Base-by-base conservation (phyloP, 1,284 basidiomycete genomes). In the Agroathelia rolfsii region DNA sequence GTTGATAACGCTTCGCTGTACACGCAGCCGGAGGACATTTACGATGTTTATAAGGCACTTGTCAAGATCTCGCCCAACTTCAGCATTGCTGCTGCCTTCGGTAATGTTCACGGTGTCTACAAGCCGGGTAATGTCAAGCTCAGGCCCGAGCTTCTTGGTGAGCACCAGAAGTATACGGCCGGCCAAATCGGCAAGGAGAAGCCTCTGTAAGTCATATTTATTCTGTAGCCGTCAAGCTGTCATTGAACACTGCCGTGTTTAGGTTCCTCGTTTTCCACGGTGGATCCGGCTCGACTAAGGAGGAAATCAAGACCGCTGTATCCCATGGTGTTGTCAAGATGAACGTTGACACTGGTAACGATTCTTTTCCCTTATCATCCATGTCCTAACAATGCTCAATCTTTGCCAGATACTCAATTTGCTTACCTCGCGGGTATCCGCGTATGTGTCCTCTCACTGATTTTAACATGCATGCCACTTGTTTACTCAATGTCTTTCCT, bases 211-310 rank as follows among this genome's bases (percentile, higher is more conserved):
- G 80, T 64, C 6, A n/a, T 9, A 24, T 38, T 7, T 32, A 24
- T 23, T 29, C 11, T 27, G 3, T 5, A 15, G 19, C 10, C 5
- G 20, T 5, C 16, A n/a, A n/a, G n/a, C n/a, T n/a, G n/a, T n/a
- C n/a, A n/a, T n/a, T n/a, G n/a, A n/a, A n/a, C n/a, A n/a, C n/a
- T n/a, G n/a, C n/a, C n/a, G n/a, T 35, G 38, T 33, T 10, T 41
- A 88, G 85, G 49, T 97, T 84, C 79, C 86, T 98, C 41, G 95
- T 98, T 62, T 99, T 98, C 90, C 95, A 99, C 70, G 95, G 95
- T 63, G 95, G 95, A 48, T 97, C 94, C 37, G 95, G 95, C 38
- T 97, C 94, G 23, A 81, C 83, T 50, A 93, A 94, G 68, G 82
- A 95, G 38, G 95, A 99, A 66, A 98, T 98, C 65, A 69, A 69